Conservation (phyloP, 331 rosid species). For the Arachis monticola region DNA sequence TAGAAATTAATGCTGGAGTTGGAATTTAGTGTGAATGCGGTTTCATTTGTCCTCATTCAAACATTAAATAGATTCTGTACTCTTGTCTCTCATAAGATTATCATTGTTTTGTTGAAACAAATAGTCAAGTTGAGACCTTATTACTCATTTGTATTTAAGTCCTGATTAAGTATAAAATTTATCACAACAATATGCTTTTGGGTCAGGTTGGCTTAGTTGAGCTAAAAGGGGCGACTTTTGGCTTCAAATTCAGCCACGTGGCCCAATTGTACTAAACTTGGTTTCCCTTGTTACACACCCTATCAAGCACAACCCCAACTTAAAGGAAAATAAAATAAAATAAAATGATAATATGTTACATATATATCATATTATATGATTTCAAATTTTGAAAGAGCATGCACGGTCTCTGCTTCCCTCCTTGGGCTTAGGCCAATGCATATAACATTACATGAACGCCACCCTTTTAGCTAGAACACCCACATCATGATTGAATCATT, state of each 20-base stretch:
- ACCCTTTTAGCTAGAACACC: conserved; percentile 18
- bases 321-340: not conserved
- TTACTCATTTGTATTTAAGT: not conserved
- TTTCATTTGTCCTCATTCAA: conserved; percentile 58
- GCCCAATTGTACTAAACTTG: conserved; percentile 44
- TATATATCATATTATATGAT: not conserved
- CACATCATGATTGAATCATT: conserved; percentile 48
- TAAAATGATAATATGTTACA: not conserved
- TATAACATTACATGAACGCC: not conserved
- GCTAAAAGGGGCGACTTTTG: conserved; percentile 17
- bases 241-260: conserved; percentile 47
- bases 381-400: conserved; percentile 66
- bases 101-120: not conserved
- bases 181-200: not conserved
- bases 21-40: conserved; percentile 46
- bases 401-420: conserved; percentile 9
- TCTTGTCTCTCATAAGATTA: not conserved
- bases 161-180: not conserved
- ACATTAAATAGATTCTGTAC: conserved; percentile 48
- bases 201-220: conserved; percentile 27
- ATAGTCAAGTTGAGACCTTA: not conserved
- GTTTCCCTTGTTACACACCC: conserved; percentile 14
- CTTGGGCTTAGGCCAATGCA: not conserved
- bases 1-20: conserved; percentile 19
- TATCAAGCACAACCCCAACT: too few relatives aligned